These are phyloP conservation scores for Skeletonema grethae DNA, from an alignment of 108 stramenopile species.

Conservation along the genomic window DNA sequence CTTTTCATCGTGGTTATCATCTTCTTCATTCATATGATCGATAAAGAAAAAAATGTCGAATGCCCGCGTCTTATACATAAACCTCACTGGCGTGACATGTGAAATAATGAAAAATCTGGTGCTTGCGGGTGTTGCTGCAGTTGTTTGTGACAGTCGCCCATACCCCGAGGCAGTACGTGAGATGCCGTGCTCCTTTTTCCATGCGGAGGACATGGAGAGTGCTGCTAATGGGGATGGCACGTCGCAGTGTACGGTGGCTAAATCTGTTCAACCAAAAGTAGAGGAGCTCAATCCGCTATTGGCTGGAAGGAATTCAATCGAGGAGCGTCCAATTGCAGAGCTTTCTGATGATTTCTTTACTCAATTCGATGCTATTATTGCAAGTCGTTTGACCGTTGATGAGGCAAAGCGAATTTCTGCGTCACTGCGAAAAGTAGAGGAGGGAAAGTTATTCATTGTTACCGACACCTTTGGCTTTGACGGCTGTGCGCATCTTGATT, in stretches of 20 bases:
- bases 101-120: constrained; percentile 94
- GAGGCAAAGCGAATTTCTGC: constrained; percentile 67
- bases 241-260: constrained; percentile 53
- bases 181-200: constrained; percentile 55
- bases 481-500: constrained; percentile 78
- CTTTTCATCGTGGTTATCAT: neutral
- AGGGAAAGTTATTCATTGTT: constrained; percentile 61
- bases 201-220: constrained; percentile 42
- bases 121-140: constrained; percentile 88
- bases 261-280: constrained; percentile 70
- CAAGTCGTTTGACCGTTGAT: constrained; percentile 61
- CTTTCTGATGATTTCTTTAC: constrained; percentile 70
- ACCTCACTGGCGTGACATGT: constrained; percentile 79
- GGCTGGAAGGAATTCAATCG: constrained; percentile 72
- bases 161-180: constrained; percentile 57
- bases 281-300: constrained; percentile 91
- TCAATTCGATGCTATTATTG: constrained; percentile 81
- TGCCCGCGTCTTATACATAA: constrained; percentile 87
- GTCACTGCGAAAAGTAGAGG: constrained; percentile 18
- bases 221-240: constrained; percentile 13
- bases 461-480: constrained; percentile 84
- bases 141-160: constrained; percentile 79
- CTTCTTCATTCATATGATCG: neutral
- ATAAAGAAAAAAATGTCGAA: constrained; percentile 79
- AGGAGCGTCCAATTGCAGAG: constrained; percentile 48